Evolutionary conservation across 768 basidiomycete species (phyloP), one percentile per base, ranked within the genome.

Genomic region (Botryobasidium botryosum): DNA sequence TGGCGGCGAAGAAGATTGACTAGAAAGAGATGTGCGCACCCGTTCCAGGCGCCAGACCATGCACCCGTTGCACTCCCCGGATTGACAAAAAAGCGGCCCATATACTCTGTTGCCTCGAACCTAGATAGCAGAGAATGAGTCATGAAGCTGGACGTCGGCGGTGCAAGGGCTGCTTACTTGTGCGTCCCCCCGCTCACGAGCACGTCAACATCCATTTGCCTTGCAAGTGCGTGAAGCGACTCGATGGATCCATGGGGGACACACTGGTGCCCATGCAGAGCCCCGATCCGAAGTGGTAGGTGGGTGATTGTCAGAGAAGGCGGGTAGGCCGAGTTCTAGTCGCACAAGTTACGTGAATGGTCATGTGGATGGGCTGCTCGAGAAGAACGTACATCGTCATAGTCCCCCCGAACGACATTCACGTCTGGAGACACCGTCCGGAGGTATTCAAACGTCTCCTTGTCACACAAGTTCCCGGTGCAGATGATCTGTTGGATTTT

Each of bases 401-500:
- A 94, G 60, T 97, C 94, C 3, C 94, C 94, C 53, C 77, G 70
- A 2, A 91, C 92, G 35, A 88, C 80, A 52, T 84, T 72, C 5
- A 97, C 84, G 56, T 96, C 94, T 7, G 84, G 77, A 15, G 85
- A 79, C n/a, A 99, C 83, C 12, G 85, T 88, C 52, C 86, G 70
- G 20, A 99, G 69, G 66, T 94, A 97, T 53, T 96, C 94, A 61
- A 83, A 90, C 5, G 94, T 97, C 62, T 97, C 92, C 56, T 80
- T 79, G 65, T 99, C 94, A 61, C 87, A 91, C 20, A 96, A 80
- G 59, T 97, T 97, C 38, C 94, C 94, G 0, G 92, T 97, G 60
- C 88, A 94, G 21, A 97, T 68, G 48, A 97, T 94, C 61, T 97
- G 92, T 50, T 91, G 86, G 36, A 99, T 97, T 62, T 99, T 99